phyloP scores from a whole-genome alignment of 75 land plant species.

The Selaginella tamariscina region DNA sequence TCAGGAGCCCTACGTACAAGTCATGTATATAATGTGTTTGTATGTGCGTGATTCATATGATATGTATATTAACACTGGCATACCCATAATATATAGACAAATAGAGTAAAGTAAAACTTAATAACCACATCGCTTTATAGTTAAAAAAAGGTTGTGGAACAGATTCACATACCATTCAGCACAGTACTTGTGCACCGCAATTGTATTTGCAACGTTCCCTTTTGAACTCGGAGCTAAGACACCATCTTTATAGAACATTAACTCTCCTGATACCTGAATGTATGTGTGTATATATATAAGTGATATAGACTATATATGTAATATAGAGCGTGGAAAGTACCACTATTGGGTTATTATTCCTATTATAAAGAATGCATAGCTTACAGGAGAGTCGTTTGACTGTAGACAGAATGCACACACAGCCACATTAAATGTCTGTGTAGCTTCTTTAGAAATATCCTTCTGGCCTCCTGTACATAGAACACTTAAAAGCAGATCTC shows the following conservation, averaged over 20 bases:
- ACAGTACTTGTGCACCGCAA: conserved; percentile 63
- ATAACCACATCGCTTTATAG: too few relatives aligned
- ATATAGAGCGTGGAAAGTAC: too few relatives aligned
- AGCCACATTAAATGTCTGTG: background rate
- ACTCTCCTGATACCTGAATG: conserved; percentile 6
- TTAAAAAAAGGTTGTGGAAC: too few relatives aligned
- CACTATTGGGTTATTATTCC: too few relatives aligned
- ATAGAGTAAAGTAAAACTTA: background rate
- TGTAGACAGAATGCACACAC: conserved; percentile 11
- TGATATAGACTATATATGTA: too few relatives aligned
- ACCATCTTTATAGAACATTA: conserved; percentile 5
- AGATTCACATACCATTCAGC: conserved; percentile 70
- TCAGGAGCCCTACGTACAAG: conserved; percentile 61
- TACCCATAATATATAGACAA: background rate
- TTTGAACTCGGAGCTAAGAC: background rate
- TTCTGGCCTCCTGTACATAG: too few relatives aligned
- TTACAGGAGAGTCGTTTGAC: conserved; percentile 12
- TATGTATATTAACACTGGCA: too few relatives aligned
- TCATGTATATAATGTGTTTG: background rate
- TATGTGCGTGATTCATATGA: too few relatives aligned
- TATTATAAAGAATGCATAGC: background rate
- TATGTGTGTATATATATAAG: too few relatives aligned
- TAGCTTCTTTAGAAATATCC: too few relatives aligned
- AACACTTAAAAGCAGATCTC: too few relatives aligned
- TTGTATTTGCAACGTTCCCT: conserved; percentile 14